These are phyloP conservation scores for Hyparrhenia diplandra DNA, from an alignment of 176 grass and related monocot genomes.

Conservation along the genomic window DNA sequence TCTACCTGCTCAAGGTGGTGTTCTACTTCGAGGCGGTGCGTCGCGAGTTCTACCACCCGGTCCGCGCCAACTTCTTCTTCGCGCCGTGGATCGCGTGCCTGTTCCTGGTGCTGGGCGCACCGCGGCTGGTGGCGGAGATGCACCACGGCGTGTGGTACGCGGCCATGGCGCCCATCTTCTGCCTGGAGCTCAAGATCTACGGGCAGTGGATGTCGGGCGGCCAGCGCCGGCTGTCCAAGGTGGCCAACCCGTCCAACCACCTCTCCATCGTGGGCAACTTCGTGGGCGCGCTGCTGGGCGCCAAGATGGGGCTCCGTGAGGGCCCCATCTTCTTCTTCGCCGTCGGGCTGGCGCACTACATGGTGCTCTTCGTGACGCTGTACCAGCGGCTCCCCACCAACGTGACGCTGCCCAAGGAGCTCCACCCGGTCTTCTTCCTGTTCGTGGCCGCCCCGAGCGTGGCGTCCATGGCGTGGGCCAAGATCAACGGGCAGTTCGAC, in stretches of 20 bases:
- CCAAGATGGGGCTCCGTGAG: constrained; percentile 77
- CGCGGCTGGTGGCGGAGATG: constrained; percentile 25
- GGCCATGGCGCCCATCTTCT: constrained; percentile 84
- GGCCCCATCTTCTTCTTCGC: constrained; percentile 87
- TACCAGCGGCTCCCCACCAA: constrained; percentile 95
- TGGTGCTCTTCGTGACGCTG: constrained; percentile 93
- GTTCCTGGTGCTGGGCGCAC: constrained; percentile 60
- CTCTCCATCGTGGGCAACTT: constrained; percentile 95
- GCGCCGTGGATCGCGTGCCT: constrained; percentile 86
- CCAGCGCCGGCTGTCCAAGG: constrained; percentile 72
- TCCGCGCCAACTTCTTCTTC: constrained; percentile 98
- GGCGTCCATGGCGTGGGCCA: constrained; percentile 89
- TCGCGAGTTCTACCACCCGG: constrained; percentile 88
- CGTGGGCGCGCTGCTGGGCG: constrained; percentile 76
- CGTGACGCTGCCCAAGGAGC: constrained; percentile 82
- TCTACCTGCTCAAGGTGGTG: constrained; percentile 77
- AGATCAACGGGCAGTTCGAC: constrained; percentile 70
- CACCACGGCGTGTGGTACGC: constrained; percentile 59
- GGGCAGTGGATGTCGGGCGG: constrained; percentile 95
- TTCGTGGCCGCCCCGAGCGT: constrained; percentile 88
- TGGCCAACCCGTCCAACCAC: constrained; percentile 90
- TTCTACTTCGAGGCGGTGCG: constrained; percentile 93
- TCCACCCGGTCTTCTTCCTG: constrained; percentile 97
- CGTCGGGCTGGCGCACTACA: constrained; percentile 85
- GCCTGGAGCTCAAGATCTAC: constrained; percentile 93